Evolutionary conservation across 2,329 filamentous ascomycete genomes (phyloP), one percentile per base, ranked within the genome.

Genomic region (Fusarium hostae): DNA sequence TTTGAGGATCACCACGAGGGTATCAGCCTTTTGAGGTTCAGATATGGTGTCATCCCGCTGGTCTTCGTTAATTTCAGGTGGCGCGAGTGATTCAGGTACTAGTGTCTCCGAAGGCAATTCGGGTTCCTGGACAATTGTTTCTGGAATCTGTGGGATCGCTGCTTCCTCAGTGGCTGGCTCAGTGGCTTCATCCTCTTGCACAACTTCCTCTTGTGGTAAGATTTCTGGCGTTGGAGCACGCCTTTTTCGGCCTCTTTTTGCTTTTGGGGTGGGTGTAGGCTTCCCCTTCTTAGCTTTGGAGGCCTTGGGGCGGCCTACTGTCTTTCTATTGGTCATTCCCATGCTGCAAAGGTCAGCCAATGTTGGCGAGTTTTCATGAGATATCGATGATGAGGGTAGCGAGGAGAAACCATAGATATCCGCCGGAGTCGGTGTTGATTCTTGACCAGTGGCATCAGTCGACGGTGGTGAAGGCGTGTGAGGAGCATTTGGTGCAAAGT

Each of bases 331-430:
- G 11, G 64, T 54, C 28, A 64, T 66, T 50, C 63, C 78, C 66
- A 37, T 76, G 35, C 43, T 79, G 74, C 57, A 80, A 56, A 75
- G 75, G 55, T 66, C 74, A 34, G 65, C 77, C 67, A 73, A 77
- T n/a, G 61, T 44, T 26, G 51, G 43, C n/a, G 67, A 76, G 64
- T 37, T 50, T 22, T 59, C 59, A 13, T n/a, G 39, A 18, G 61
- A 57, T 24, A 71, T 50, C 11, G 54, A n/a, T 18, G 60, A 37
- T 11, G 47, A 26, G 4, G 65, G 24, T 6, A 71, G 32, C 5
- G 63, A 40, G 9, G 67, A 37, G 59, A 76, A 76, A 22, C 75
- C 73, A 58, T 76, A 77, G 8, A 30, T 28, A 35, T 73, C 48
- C 6, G 55, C 44, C 18, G 41, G 32, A 11, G 39, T 50, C n/a